Evolutionary conservation across 371 early-diverging fungal species (phyloP).

Genomic region (Syncephalis plumigaleata): DNA sequence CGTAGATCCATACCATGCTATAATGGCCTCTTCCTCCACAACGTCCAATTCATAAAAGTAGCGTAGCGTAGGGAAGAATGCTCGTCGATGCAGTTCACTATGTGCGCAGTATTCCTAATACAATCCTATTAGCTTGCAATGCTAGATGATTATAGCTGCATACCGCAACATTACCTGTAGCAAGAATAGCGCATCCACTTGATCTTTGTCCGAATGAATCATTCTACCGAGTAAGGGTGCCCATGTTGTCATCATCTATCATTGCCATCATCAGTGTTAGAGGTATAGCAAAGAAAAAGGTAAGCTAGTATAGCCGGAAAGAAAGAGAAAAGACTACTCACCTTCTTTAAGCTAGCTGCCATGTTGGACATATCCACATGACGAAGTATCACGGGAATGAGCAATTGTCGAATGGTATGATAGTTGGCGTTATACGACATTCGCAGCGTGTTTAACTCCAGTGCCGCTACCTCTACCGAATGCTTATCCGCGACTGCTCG

Average conservation of each 20-base stretch:
- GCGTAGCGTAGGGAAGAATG: constrained; percentile 42
- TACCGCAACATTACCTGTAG: constrained; percentile 22
- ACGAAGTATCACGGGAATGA: constrained; percentile 43
- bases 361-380: constrained; percentile 28
- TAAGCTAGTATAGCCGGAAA: no score
- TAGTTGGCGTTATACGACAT: constrained; percentile 78
- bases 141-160: background rate
- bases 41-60: constrained; percentile 67
- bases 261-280: constrained; percentile 17
- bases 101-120: constrained; percentile 26
- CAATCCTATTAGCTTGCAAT: background rate
- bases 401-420: constrained; percentile 51
- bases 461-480: constrained; percentile 49
- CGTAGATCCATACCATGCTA: constrained; percentile 48
- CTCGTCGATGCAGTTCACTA: constrained; percentile 20
- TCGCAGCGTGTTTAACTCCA: constrained; percentile 81
- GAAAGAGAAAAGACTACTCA: no score
- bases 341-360: constrained; percentile 13
- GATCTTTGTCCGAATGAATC: constrained; percentile 53
- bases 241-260: constrained; percentile 20
- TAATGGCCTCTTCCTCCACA: constrained; percentile 64
- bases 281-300: constrained; percentile 6
- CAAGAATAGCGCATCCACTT: constrained; percentile 49
- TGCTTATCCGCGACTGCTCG: constrained; percentile 67
- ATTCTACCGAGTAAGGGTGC: constrained; percentile 46